Evolutionary conservation across 805 yeast species (phyloP).

Genomic region (Groenewaldozyma salmanticensis): DNA sequence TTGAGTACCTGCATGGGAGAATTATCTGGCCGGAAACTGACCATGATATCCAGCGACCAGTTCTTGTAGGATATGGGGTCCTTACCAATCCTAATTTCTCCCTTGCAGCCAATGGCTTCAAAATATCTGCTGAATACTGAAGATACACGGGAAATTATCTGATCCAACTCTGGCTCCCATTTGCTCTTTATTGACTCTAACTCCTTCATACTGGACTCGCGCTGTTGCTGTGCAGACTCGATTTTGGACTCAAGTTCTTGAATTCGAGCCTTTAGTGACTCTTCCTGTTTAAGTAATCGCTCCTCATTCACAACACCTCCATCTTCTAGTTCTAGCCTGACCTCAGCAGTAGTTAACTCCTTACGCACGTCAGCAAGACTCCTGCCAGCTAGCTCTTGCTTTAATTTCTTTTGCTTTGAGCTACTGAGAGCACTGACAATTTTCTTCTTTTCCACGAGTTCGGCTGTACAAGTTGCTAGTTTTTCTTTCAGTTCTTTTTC

Average conservation of each 20-base stretch:
- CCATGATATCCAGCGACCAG: slow-evolving; percentile 80
- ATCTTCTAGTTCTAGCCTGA: neutral
- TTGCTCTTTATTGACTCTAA: slow-evolving; percentile 31
- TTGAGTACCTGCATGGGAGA: slow-evolving; percentile 64
- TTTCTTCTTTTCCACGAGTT: neutral
- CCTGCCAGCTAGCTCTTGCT: neutral
- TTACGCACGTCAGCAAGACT: neutral
- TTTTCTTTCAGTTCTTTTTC: neutral
- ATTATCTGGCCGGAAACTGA: slow-evolving; percentile 65
- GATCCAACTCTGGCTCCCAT: slow-evolving; percentile 58
- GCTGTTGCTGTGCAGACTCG: slow-evolving; percentile 4
- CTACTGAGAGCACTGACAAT: neutral
- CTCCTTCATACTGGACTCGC: slow-evolving; percentile 25
- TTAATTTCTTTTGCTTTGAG: neutral
- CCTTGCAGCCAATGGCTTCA: slow-evolving; percentile 71
- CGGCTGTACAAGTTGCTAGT: slow-evolving; percentile 4
- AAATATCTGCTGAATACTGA: slow-evolving; percentile 57
- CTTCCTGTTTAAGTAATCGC: slow-evolving; percentile 27
- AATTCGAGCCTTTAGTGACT: slow-evolving; percentile 33
- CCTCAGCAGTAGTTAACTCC: neutral
- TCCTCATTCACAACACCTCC: slow-evolving; percentile 1
- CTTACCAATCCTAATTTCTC: slow-evolving; percentile 56
- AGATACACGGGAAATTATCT: slow-evolving; percentile 48
- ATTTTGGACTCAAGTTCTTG: slow-evolving; percentile 24
- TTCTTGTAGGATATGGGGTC: slow-evolving; percentile 37